A percentile compares a stretch with the other conserved stretches of the same genome.
These are phyloP conservation scores for Proliferodiscus dingleyae DNA, from an alignment of 2,329 filamentous ascomycete species.

Conservation along the genomic window DNA sequence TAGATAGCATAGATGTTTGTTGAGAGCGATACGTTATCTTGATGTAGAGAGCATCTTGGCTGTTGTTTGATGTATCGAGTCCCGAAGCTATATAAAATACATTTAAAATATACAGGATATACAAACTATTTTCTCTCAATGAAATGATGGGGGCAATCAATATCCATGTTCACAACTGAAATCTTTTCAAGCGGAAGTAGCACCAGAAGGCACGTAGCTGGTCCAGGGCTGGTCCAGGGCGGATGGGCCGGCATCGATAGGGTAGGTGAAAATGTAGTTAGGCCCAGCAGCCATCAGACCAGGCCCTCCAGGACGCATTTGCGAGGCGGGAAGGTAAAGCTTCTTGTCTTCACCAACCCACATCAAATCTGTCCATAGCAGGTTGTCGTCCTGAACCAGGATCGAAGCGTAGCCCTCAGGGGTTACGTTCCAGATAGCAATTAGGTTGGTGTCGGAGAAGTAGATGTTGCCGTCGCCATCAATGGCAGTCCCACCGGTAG, in stretches of 20 bases:
- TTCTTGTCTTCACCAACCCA: constrained; percentile 15
- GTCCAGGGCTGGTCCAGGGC: no score
- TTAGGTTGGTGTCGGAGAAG: constrained; percentile 31
- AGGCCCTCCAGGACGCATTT: constrained; percentile 13
- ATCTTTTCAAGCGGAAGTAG: no score
- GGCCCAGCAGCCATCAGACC: constrained; percentile 12
- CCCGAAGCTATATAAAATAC: no score
- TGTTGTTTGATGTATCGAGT: no score
- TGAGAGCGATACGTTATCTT: no score
- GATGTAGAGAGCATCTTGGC: no score
- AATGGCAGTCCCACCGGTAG: background rate
- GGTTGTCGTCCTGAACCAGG: constrained; percentile 13
- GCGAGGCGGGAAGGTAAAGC: constrained; percentile 14
- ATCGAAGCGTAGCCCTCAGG: constrained; percentile 10
- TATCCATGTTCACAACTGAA: no score
- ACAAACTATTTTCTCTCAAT: no score
- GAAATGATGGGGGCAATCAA: no score
- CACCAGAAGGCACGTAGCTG: no score
- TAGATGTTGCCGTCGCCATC: constrained; percentile 36
- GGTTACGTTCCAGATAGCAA: constrained; percentile 15
- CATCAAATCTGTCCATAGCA: constrained; percentile 18
- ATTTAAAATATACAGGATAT: no score
- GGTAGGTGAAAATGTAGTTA: constrained; percentile 16
- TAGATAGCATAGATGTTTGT: no score
- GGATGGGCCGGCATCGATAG: constrained; percentile 15